Evolutionary conservation across 345 rosid genomes (phyloP), one percentile per base, ranked within the genome.

Genomic region (Turnera subulata): DNA sequence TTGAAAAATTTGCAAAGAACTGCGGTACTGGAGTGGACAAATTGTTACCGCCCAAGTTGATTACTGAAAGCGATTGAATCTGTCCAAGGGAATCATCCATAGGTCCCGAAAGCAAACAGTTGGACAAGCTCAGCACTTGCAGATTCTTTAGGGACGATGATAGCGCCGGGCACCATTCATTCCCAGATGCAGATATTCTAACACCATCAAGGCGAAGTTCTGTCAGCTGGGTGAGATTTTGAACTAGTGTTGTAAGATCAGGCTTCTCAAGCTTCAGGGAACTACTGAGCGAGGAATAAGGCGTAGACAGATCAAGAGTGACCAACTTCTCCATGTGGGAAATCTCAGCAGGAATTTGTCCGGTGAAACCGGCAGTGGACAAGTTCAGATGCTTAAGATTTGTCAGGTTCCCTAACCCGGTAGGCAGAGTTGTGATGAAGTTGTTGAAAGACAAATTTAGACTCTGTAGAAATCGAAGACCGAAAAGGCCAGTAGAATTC

Each of bases 401-500:
- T 15, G 64, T 54, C 1, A 84, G 72, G 16, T 64, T 71, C 0
- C 29, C 76, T 11, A 81, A 62, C 46, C 50, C 46, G 2, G 58
- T 15, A 15, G 86, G 80, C 11, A 32, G 12, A 19, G 37, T 0
- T 19, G 56, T 59, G n/a, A 7, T 60, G 66, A 81, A 65, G 6
- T 11, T 45, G 64, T 79, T 84, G 43, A 29, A 47, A 16, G 78
- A 66, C 68, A 84, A 45, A 62, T 81, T 71, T 33, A 84, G 76
- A 5, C 48, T 49, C 67, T 45, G 60, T 1, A 81, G 80, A 69
- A 64, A 46, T 26, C 20, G 65, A 40, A 84, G 75, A 46, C 19
- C 7, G 59, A 79, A 79, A n/a, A 84, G 66, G n/a, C 48, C 55
- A 19, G 53, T 56, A 17, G 84, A 53, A 33, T 50, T 42, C 1